Conservation (phyloP, 2,329 filamentous ascomycete species). For the Camillea tinctor region DNA sequence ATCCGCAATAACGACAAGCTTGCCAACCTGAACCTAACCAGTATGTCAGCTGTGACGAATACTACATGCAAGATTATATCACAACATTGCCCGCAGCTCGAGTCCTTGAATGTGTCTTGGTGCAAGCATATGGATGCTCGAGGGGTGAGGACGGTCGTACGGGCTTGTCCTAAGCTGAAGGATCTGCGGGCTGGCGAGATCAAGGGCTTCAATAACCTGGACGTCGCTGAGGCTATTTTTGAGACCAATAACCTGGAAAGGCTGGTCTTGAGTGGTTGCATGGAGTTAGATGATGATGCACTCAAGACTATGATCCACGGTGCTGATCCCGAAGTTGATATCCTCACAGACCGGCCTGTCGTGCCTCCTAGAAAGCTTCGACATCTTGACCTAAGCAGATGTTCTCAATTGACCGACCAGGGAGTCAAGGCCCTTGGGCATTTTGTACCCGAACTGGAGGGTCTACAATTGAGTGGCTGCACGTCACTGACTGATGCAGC, state of each 20-base stretch:
- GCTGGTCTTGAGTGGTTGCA: slow-evolving; percentile 78
- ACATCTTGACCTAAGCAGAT: slow-evolving; percentile 83
- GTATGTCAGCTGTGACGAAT: slow-evolving; percentile 76
- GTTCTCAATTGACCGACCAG: slow-evolving; percentile 67
- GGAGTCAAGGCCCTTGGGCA: slow-evolving; percentile 71
- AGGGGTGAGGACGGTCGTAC: slow-evolving; percentile 70
- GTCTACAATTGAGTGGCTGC: slow-evolving; percentile 79
- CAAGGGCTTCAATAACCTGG: slow-evolving; percentile 70
- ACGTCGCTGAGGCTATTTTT: slow-evolving; percentile 74
- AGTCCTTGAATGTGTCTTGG: slow-evolving; percentile 88
- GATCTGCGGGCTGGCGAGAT: slow-evolving; percentile 84
- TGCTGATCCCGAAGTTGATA: slow-evolving; percentile 71
- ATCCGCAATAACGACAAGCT: slow-evolving; percentile 72
- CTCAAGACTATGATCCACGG: slow-evolving; percentile 76
- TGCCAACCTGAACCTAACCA: slow-evolving; percentile 82
- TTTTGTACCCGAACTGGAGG: slow-evolving; percentile 76
- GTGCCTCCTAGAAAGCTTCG: slow-evolving; percentile 77
- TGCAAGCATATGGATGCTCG: slow-evolving; percentile 80
- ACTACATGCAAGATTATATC: slow-evolving; percentile 84
- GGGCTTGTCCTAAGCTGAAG: slow-evolving; percentile 68
- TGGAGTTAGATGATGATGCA: slow-evolving; percentile 72
- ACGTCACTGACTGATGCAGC: slow-evolving; percentile 70
- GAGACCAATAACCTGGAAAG: slow-evolving; percentile 77
- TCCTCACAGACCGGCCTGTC: slow-evolving; percentile 72
- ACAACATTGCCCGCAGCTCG: slow-evolving; percentile 75